These are phyloP conservation scores for Leccinum subtestaceum DNA, from an alignment of 768 basidiomycete species.

Conservation along the genomic window DNA sequence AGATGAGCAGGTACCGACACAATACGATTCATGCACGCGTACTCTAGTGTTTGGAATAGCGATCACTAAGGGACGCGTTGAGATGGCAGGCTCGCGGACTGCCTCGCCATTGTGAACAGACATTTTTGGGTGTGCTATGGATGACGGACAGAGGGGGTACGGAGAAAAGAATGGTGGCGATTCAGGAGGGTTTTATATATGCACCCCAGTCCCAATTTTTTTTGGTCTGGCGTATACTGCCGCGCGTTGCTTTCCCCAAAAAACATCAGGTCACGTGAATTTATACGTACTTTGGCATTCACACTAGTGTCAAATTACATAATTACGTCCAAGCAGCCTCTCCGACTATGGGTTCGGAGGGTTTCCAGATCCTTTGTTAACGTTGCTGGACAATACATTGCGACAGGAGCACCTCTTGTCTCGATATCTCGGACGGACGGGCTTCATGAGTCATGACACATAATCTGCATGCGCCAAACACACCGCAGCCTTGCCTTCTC, in stretches of 20 bases:
- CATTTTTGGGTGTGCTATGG: conserved; percentile 27
- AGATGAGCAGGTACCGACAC: conserved; percentile 4
- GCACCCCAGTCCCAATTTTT: conserved; percentile 32
- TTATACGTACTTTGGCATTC: conserved; percentile 18
- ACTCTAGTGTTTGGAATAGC: conserved; percentile 35
- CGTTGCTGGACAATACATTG: background rate
- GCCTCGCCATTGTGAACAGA: conserved; percentile 32
- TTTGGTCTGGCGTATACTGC: conserved; percentile 23
- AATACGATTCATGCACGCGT: conserved; percentile 18
- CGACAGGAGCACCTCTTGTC: background rate
- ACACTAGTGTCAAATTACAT: background rate
- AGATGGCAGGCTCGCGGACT: conserved; percentile 28
- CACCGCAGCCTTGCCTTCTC: background rate
- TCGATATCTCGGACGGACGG: background rate
- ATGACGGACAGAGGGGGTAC: conserved; percentile 6
- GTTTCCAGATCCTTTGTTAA: background rate
- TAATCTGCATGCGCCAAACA: conserved; percentile 12
- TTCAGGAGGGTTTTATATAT: conserved; percentile 20
- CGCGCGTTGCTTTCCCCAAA: conserved; percentile 26
- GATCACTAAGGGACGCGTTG: conserved; percentile 37
- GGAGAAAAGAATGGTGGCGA: conserved; percentile 5
- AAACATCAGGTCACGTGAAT: conserved; percentile 29
- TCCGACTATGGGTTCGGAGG: too few species aligned
- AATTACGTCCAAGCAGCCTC: background rate
- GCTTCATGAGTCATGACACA: conserved; percentile 15